Percentiles rank a stretch among this genome's conserved stretches.
These are phyloP conservation scores for Fonsecaea erecta DNA, from an alignment of 2,329 filamentous ascomycete genomes.

Conservation along the genomic window DNA sequence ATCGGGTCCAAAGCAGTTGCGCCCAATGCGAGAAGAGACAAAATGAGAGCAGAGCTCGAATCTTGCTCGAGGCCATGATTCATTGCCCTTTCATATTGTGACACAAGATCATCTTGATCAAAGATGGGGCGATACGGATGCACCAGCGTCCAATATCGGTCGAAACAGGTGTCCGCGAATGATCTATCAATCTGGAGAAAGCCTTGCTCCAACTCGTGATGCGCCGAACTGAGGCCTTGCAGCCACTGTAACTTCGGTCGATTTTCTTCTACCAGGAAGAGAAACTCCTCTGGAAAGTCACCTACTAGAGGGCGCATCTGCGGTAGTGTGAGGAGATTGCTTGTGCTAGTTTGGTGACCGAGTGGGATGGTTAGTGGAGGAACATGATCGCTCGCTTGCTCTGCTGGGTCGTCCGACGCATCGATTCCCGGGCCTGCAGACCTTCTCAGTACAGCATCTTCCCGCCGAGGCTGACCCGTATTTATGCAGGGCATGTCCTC, in stretches of 20 bases:
- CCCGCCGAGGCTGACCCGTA: background rate
- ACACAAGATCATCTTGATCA: background rate
- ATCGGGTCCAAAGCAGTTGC: background rate
- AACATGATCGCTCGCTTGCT: background rate
- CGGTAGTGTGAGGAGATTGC: constrained; percentile 12
- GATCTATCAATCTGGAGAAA: background rate
- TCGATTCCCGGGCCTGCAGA: background rate
- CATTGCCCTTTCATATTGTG: background rate
- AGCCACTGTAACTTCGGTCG: background rate
- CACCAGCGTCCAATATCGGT: background rate
- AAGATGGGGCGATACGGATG: constrained; percentile 1
- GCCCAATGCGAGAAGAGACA: background rate
- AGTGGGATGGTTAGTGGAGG: constrained; percentile 17
- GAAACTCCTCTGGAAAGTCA: constrained; percentile 13
- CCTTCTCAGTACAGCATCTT: background rate
- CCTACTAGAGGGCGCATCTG: constrained; percentile 1
- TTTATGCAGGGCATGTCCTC: background rate
- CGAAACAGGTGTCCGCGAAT: background rate
- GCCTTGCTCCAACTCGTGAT: background rate
- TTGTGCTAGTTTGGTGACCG: constrained; percentile 20
- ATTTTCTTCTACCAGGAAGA: constrained; percentile 5
- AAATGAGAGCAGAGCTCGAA: background rate
- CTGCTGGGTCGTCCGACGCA: background rate
- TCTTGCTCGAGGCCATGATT: background rate
- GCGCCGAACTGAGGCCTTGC: background rate